These are phyloP conservation scores for Beta macrorhiza DNA, from an alignment of 179 eudicot species.

Conservation along the genomic window DNA sequence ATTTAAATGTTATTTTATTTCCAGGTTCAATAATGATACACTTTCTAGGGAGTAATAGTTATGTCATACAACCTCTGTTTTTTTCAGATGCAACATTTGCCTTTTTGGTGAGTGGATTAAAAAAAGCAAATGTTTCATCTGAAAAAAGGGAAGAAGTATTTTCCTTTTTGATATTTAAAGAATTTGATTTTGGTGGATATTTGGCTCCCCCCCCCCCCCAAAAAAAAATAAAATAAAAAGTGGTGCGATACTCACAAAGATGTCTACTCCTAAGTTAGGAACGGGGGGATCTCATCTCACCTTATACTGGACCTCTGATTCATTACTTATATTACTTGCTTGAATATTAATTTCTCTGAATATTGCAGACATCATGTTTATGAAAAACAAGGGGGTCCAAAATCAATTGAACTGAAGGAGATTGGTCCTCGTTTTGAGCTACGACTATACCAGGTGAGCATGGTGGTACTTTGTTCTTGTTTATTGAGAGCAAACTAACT, in stretches of 20 bases:
- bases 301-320: not conserved
- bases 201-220: too few relatives aligned
- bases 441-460: conserved; percentile 64
- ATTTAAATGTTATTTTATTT: too few relatives aligned
- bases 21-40: not conserved
- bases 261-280: not conserved
- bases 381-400: conserved; percentile 85
- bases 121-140: too few relatives aligned
- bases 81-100: too few relatives aligned
- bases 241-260: too few relatives aligned
- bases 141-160: too few relatives aligned
- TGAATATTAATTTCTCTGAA: not conserved
- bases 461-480: not conserved
- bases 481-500: not conserved
- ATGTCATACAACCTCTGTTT: too few relatives aligned
- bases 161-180: too few relatives aligned
- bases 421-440: conserved; percentile 97
- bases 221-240: too few relatives aligned
- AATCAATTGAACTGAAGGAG: conserved; percentile 83
- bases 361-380: conserved; percentile 81
- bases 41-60: not conserved
- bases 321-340: not conserved
- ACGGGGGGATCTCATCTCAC: not conserved
- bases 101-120: not conserved
- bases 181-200: too few relatives aligned